Evolutionary conservation across 2,329 filamentous ascomycete genomes (phyloP).

Genomic region (Aotearoamyces nothofagi): DNA sequence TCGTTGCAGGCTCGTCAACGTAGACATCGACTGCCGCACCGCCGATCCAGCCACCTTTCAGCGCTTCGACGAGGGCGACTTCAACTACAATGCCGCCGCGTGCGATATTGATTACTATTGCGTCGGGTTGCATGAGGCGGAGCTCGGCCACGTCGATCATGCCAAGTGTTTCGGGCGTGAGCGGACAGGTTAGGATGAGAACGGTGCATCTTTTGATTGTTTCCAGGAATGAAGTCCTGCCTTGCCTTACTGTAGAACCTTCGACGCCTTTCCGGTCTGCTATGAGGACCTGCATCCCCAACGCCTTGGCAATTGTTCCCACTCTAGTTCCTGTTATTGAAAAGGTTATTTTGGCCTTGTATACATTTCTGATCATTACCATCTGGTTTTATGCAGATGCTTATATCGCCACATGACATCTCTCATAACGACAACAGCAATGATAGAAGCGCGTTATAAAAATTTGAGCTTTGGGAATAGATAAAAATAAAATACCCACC

Average conservation of each 20-base stretch:
- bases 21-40: conserved; percentile 20
- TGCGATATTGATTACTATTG: conserved; percentile 18
- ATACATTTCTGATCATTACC: too few relatives aligned
- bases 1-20: conserved; percentile 16
- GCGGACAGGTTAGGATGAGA: conserved; percentile 11
- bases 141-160: conserved; percentile 14
- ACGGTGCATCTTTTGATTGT: conserved; percentile 8
- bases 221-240: conserved; percentile 8
- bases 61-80: conserved; percentile 14
- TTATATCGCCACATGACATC: too few relatives aligned
- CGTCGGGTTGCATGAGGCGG: conserved; percentile 9
- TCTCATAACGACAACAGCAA: too few relatives aligned
- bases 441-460: too few relatives aligned
- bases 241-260: conserved; percentile 2
- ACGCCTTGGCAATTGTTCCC: conserved; percentile 5
- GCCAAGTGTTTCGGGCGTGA: conserved; percentile 10
- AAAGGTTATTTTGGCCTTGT: too few relatives aligned
- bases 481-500: too few relatives aligned
- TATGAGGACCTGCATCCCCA: conserved; percentile 1
- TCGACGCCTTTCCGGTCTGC: conserved; percentile 2
- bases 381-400: too few relatives aligned
- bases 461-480: too few relatives aligned
- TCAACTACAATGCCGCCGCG: conserved; percentile 19
- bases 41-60: conserved; percentile 13
- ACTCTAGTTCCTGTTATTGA: conserved; percentile 11